phyloP scores from a whole-genome alignment of 805 yeast species.

The Wickerhamomyces silvicola region DNA sequence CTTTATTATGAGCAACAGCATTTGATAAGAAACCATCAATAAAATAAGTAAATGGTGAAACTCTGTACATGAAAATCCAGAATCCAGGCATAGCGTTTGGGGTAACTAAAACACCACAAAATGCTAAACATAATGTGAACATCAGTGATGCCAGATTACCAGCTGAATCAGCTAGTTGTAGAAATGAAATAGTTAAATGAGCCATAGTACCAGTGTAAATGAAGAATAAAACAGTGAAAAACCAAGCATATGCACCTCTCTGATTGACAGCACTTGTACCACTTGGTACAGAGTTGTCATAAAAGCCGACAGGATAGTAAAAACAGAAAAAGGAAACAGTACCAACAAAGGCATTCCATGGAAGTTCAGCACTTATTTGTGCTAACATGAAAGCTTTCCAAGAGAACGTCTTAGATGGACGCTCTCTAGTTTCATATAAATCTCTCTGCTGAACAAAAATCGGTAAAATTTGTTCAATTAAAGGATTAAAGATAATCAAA shows the following conservation, averaged over 20 bases:
- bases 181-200: slow-evolving; percentile 51
- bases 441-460: slow-evolving; percentile 55
- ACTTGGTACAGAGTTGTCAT: slow-evolving; percentile 55
- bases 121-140: slow-evolving; percentile 56
- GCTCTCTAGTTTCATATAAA: slow-evolving; percentile 65
- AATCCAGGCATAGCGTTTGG: slow-evolving; percentile 59
- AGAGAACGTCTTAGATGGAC: slow-evolving; percentile 64
- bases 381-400: slow-evolving; percentile 60
- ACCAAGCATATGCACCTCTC: slow-evolving; percentile 54
- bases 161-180: slow-evolving; percentile 54
- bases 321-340: slow-evolving; percentile 56
- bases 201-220: slow-evolving; percentile 54
- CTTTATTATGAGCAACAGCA: slow-evolving; percentile 45
- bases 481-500: slow-evolving; percentile 46
- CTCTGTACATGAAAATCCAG: slow-evolving; percentile 76
- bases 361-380: slow-evolving; percentile 59
- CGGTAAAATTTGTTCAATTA: slow-evolving; percentile 60
- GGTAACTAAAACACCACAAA: slow-evolving; percentile 72
- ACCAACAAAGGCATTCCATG: slow-evolving; percentile 56
- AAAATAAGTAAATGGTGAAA: slow-evolving; percentile 64
- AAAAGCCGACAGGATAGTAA: slow-evolving; percentile 70
- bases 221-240: slow-evolving; percentile 37
- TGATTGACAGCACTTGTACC: slow-evolving; percentile 39
- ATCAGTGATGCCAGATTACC: slow-evolving; percentile 52
- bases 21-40: slow-evolving; percentile 47